phyloP scores from a whole-genome alignment of 169 alveolate species.

The Plasmodium gaboni region DNA sequence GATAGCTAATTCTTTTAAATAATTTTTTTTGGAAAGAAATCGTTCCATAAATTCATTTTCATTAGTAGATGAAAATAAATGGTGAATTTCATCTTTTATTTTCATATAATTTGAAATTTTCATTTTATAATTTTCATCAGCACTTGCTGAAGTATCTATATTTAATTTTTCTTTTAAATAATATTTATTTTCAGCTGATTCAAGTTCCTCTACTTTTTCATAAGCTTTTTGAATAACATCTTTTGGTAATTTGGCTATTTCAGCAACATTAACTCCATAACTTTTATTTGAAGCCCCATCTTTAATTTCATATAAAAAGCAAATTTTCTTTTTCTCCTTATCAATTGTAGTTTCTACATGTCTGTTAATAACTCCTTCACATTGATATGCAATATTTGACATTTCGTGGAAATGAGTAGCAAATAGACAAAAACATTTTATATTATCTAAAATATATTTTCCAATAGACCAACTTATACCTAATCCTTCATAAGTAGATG shows the following conservation, averaged over 20 bases:
- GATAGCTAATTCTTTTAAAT: constrained; percentile 43
- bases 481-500: constrained; percentile 97
- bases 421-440: constrained; percentile 94
- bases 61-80: constrained; percentile 31
- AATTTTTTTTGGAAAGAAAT: constrained; percentile 54
- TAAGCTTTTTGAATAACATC: constrained; percentile 79
- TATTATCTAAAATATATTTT: constrained; percentile 91
- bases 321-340: constrained; percentile 79
- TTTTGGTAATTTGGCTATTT: constrained; percentile 92
- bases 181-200: constrained; percentile 74
- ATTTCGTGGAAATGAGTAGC: constrained; percentile 99
- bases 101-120: constrained; percentile 69
- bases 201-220: constrained; percentile 74
- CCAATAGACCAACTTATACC: constrained; percentile 98
- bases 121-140: constrained; percentile 48
- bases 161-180: constrained; percentile 69
- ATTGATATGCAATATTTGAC: constrained; percentile 93
- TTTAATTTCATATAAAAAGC: constrained; percentile 91
- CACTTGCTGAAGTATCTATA: constrained; percentile 34
- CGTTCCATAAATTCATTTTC: constrained; percentile 53
- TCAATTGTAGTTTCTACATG: constrained; percentile 86
- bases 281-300: constrained; percentile 94
- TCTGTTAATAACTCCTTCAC: constrained; percentile 90
- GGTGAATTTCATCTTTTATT: constrained; percentile 62
- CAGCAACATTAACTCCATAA: constrained; percentile 96